Base-by-base conservation (phyloP, 2,329 filamentous ascomycete species). In the Fusarium compactum region DNA sequence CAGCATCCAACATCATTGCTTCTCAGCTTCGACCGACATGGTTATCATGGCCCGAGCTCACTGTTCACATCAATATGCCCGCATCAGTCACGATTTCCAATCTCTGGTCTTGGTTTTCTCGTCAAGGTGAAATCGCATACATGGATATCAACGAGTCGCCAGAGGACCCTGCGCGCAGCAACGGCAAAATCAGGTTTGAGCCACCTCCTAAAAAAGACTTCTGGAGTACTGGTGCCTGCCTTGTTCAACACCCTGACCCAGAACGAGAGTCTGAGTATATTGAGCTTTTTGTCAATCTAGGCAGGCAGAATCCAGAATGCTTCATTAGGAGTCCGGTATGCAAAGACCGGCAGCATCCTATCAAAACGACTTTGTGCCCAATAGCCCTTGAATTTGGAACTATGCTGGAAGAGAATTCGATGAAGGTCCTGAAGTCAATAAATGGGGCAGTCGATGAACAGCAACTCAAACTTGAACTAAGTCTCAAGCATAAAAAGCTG, bases 321-420 rank as follows among this genome's bases (percentile, higher is more conserved):
- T 76, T 66, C 58, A 24, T 75, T 11, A 53, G 51, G 43, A 76
- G 71, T 24, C 72, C 66, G 2, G 56, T 74, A 25, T 65, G 57
- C 18, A 45, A 50, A 12, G 70, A 71, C 6, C 67, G 73, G 8
- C 50, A 40, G 8, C 80, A 81, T 45, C 78, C 79, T 2, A 63
- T 75, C 24, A 75, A 74, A 22, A 78, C 86, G 77, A 81, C 75
- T 18, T 67, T 89, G 3, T 73, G 77, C 3, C 81, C 86, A 5
- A 72, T 76, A 2, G 81, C 80, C 0, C 74, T 94, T 3, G 85
- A 89, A 20, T 91, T 94, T 70, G 92, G 92, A 0, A 82, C 89
- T 43, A 84, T 89, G 79, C 72, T 85, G 3, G 79, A 84, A 2
- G 84, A 86, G 7, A 81, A 79, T 5, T 81, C 82, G 0, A 89